Conservation (phyloP, 371 early-diverging fungal genomes). For the Rhizopus delemar region DNA sequence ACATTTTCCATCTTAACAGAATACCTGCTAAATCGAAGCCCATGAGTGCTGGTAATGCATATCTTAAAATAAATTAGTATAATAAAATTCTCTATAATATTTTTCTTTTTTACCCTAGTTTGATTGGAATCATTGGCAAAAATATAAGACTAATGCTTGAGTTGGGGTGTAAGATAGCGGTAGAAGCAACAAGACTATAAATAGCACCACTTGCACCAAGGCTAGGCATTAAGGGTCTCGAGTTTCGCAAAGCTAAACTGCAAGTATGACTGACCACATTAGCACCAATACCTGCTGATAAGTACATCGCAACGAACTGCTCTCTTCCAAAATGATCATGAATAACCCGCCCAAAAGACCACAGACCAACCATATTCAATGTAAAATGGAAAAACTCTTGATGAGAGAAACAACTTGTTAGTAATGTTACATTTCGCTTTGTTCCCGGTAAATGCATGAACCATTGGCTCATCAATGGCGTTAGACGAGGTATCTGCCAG, state of each 20-base stretch:
- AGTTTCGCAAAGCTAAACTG: slow-evolving; percentile 47
- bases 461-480: slow-evolving; percentile 66
- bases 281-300: slow-evolving; percentile 64
- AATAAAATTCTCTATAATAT: neutral
- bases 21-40: slow-evolving; percentile 65
- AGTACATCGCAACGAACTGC: slow-evolving; percentile 79
- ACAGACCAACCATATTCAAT: slow-evolving; percentile 71
- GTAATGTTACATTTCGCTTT: slow-evolving; percentile 62
- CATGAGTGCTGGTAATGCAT: slow-evolving; percentile 62
- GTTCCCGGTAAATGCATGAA: slow-evolving; percentile 72
- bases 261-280: slow-evolving; percentile 65
- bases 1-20: slow-evolving; percentile 57
- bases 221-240: slow-evolving; percentile 57
- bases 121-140: slow-evolving; percentile 70
- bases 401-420: slow-evolving; percentile 73
- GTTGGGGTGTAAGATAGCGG: slow-evolving; percentile 63
- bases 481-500: slow-evolving; percentile 68
- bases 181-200: slow-evolving; percentile 64
- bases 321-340: slow-evolving; percentile 56
- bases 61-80: slow-evolving; percentile 13
- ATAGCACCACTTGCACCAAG: slow-evolving; percentile 83
- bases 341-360: slow-evolving; percentile 57
- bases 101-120: slow-evolving; percentile 47
- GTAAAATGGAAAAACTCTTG: slow-evolving; percentile 61
- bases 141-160: slow-evolving; percentile 68